Evolutionary conservation across 2,329 filamentous ascomycete genomes (phyloP).

Genomic region (Xylaria sp.): DNA sequence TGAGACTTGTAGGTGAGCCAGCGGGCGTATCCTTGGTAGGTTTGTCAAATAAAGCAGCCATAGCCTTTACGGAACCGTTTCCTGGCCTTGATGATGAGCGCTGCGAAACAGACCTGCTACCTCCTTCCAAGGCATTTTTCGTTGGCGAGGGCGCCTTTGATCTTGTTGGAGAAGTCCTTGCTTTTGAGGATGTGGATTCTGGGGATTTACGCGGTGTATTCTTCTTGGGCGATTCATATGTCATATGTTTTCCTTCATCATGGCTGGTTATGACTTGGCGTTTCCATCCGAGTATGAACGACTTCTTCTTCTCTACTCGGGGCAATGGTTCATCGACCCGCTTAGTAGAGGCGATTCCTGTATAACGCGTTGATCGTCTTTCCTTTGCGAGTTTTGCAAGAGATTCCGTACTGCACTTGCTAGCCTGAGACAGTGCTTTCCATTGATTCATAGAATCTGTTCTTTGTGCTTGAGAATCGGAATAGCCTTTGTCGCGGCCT

Average conservation of each 20-base stretch:
- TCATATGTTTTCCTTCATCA: constrained; percentile 13
- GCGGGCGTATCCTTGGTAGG: constrained; percentile 32
- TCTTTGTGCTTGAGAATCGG: neutral
- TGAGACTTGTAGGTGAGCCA: constrained; percentile 9
- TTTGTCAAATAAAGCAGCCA: constrained; percentile 56
- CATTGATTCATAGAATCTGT: constrained; percentile 19
- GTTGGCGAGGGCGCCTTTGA: constrained; percentile 5
- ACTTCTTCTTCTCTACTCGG: constrained; percentile 1
- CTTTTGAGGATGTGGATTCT: neutral
- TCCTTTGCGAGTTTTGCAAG: constrained; percentile 28
- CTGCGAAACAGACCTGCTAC: constrained; percentile 12
- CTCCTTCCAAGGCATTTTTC: constrained; percentile 4
- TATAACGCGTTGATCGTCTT: constrained; percentile 27
- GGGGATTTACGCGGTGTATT: constrained; percentile 18
- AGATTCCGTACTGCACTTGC: constrained; percentile 30
- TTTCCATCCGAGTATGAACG: constrained; percentile 26
- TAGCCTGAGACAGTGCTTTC: constrained; percentile 25
- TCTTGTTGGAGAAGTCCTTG: constrained; percentile 5
- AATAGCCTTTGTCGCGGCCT: neutral
- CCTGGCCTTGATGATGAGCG: constrained; percentile 32
- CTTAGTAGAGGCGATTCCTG: constrained; percentile 8
- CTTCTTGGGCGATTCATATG: constrained; percentile 20
- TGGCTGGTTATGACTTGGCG: constrained; percentile 13
- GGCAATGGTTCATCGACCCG: constrained; percentile 18
- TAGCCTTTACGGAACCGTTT: constrained; percentile 48